Conservation (phyloP, 257 asterid genomes). For the Cordia subcordata region DNA sequence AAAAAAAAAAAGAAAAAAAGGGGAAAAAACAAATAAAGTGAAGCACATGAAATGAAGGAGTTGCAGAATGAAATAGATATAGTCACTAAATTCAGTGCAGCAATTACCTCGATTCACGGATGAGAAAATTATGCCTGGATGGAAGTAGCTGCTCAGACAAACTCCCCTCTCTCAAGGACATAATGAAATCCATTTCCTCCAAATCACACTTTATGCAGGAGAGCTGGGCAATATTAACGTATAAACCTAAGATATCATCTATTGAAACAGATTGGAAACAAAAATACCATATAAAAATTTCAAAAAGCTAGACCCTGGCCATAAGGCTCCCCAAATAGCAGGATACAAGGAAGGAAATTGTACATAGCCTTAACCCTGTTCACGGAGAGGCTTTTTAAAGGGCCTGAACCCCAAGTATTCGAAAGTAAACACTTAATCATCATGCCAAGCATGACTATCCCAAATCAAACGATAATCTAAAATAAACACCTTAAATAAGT, state of each 20-base stretch:
- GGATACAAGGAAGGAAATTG: too few relatives aligned
- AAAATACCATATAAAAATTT: background rate
- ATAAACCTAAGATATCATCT: constrained; percentile 3
- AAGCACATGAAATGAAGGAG: background rate
- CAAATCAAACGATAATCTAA: too few relatives aligned
- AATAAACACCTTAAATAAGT: too few relatives aligned
- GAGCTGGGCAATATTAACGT: constrained; percentile 47
- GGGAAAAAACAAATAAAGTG: background rate
- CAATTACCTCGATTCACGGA: constrained; percentile 79
- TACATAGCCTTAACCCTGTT: too few relatives aligned
- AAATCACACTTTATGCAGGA: constrained; percentile 73
- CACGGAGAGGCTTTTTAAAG: too few relatives aligned
- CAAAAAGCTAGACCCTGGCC: background rate
- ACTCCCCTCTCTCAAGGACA: constrained; percentile 86
- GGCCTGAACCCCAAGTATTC: too few relatives aligned
- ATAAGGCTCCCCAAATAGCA: too few relatives aligned
- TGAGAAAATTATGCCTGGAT: constrained; percentile 70
- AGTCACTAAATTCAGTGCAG: constrained; percentile 1
- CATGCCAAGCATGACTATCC: too few relatives aligned
- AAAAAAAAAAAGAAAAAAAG: too few relatives aligned
- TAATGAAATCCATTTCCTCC: constrained; percentile 91
- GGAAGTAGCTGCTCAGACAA: constrained; percentile 95
- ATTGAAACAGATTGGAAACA: background rate
- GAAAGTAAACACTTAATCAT: too few relatives aligned
- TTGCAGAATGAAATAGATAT: background rate